These are phyloP conservation scores for Albatrellus ellisii DNA, from an alignment of 768 basidiomycete genomes.

Conservation along the genomic window DNA sequence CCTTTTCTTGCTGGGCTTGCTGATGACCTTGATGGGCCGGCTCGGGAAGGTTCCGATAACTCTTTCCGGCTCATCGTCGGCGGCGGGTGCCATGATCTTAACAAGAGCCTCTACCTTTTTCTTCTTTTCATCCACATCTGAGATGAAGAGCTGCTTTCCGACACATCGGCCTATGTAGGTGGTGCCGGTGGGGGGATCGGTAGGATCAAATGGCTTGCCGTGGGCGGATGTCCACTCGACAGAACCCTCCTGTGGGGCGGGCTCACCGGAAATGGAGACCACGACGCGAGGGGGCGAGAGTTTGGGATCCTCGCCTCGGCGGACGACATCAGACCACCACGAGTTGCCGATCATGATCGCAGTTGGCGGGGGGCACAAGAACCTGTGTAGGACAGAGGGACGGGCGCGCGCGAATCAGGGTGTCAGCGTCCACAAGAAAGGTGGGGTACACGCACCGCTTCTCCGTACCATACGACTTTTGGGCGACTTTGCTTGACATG, in stretches of 20 bases:
- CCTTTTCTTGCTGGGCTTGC: constrained; percentile 95
- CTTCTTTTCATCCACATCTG: constrained; percentile 90
- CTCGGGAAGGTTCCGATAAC: constrained; percentile 85
- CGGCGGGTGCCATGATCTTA: constrained; percentile 69
- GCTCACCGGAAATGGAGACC: constrained; percentile 87
- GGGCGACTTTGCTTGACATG: constrained; percentile 96
- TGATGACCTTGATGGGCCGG: constrained; percentile 95
- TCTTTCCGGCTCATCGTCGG: constrained; percentile 70
- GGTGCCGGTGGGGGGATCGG: constrained; percentile 64
- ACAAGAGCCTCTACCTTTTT: constrained; percentile 92
- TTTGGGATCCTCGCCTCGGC: constrained; percentile 64
- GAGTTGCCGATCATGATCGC: constrained; percentile 89
- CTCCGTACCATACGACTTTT: constrained; percentile 95
- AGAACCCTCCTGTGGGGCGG: constrained; percentile 69
- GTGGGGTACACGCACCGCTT: constrained; percentile 49
- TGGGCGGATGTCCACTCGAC: constrained; percentile 81
- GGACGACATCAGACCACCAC: constrained; percentile 82
- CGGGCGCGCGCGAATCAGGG: background rate
- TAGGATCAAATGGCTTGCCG: constrained; percentile 75
- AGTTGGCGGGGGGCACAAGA: constrained; percentile 88
- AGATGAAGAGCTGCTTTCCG: constrained; percentile 91
- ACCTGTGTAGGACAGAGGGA: constrained; percentile 29
- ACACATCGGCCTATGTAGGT: constrained; percentile 90
- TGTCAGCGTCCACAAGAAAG: background rate
- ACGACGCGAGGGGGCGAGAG: constrained; percentile 70